These are phyloP conservation scores for Balakata baccata DNA, from an alignment of 345 rosid genomes.

Conservation along the genomic window DNA sequence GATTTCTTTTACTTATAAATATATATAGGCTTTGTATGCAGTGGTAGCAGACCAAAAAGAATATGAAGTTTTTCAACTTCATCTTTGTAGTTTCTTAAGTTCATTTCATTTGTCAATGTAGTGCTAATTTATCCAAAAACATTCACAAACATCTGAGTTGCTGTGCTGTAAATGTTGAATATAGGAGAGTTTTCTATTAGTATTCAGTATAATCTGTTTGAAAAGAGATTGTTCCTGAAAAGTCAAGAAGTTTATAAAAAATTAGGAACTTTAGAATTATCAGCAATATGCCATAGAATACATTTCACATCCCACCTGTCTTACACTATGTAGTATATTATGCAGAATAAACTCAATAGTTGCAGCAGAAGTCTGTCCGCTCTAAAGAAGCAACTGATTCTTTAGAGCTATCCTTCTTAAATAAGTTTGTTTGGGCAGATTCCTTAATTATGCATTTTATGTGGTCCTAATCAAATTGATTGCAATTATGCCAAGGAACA, in stretches of 20 bases:
- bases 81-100: slow-evolving; percentile 10
- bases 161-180: no score
- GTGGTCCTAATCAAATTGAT: neutral
- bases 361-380: no score
- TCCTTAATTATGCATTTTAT: neutral
- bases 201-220: no score
- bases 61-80: slow-evolving; percentile 44
- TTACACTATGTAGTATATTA: no score
- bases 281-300: no score
- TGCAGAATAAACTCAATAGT: no score
- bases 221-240: no score
- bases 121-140: neutral
- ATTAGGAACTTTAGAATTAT: no score
- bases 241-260: no score
- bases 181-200: no score
- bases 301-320: no score
- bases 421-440: neutral
- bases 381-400: neutral
- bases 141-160: no score
- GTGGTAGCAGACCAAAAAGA: neutral
- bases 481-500: neutral
- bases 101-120: neutral
- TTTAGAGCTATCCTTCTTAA: neutral
- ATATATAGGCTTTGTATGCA: neutral
- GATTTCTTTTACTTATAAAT: neutral